Evolutionary conservation across 352 stramenopile genomes (phyloP), one percentile per base, ranked within the genome.

Genomic region (Halophytophthora polymorphica): DNA sequence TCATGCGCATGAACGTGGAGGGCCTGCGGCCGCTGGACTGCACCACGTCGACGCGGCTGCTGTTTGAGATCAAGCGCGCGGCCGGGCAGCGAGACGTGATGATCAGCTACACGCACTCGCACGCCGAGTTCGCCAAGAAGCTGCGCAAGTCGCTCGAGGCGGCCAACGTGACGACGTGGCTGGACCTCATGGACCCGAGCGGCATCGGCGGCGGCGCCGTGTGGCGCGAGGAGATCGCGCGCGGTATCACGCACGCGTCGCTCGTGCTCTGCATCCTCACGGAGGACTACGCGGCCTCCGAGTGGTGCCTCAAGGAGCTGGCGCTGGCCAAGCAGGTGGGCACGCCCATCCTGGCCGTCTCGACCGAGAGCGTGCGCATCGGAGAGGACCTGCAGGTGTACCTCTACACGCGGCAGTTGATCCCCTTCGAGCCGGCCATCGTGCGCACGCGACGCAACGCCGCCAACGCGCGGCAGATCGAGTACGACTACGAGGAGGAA

Each of bases 31-130:
- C 83, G 6, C 48, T 93, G 11, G 83, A 93, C 55, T 92, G 81
- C 40, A 90, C 83, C 0, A 90, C 75, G 4, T 87, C 78, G 6
- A 92, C 83, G 3, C 75, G 74, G 43, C 64, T 93, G 6, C 64
- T 86, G n/a, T 93, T 86, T 31, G 82, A 84, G 23, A 79, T 93
- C 39, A 93, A 93, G 59, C 77, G 66, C 14, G 82, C 81, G n/a
- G 83, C 81, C 1, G 83, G 83, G 0, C 71, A 86, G 25, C 77
- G 83, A 0, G 83, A 93, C 29, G 83, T 91, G 10, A 92, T 93
- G 83, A 92, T 93, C 56, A 93, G 83, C 63, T 92, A 93, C 62
- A 93, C 83, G 23, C 83, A 93, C 53, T 86, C 83, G 28, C 83
- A 93, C 52, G 61, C 65, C 6, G 79, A 90, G 62, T 91, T 94